These are phyloP conservation scores for Oryza punctata DNA, from an alignment of 176 grass and related monocot genomes.

Conservation along the genomic window DNA sequence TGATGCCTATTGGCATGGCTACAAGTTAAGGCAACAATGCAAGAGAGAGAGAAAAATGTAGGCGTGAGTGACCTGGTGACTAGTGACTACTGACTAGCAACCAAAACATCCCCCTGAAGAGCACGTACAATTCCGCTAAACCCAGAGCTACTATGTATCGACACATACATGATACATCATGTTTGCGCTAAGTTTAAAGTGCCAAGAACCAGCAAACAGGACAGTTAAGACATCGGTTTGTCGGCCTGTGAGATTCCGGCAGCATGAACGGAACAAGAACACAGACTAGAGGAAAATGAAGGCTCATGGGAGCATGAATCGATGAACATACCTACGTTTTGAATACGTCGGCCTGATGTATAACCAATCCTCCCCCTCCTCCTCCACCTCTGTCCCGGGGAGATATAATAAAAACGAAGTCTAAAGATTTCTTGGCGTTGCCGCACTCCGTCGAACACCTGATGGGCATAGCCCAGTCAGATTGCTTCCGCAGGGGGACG, in stretches of 20 bases:
- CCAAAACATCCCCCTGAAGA: not conserved
- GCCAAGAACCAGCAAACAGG: slow-evolving; percentile 11
- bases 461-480: not conserved
- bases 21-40: not conserved
- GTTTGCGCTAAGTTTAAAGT: not conserved
- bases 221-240: not conserved
- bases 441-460: slow-evolving; percentile 35
- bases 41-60: slow-evolving; percentile 17
- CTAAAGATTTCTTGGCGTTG: not conserved
- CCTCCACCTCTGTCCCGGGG: not conserved
- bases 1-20: slow-evolving; percentile 12
- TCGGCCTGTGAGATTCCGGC: too few species aligned
- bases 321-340: slow-evolving; percentile 15
- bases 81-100: not conserved
- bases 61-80: not conserved
- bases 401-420: slow-evolving; percentile 43
- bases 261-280: not conserved
- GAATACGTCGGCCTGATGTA: not conserved
- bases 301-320: too few species aligned
- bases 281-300: not conserved
- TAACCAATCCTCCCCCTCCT: slow-evolving; percentile 13
- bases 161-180: not conserved
- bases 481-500: slow-evolving; percentile 22
- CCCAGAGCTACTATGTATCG: not conserved
- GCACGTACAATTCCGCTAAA: not conserved